Conservation (phyloP, 2,329 filamentous ascomycete genomes). For the Aspergillus quadrilineatus region DNA sequence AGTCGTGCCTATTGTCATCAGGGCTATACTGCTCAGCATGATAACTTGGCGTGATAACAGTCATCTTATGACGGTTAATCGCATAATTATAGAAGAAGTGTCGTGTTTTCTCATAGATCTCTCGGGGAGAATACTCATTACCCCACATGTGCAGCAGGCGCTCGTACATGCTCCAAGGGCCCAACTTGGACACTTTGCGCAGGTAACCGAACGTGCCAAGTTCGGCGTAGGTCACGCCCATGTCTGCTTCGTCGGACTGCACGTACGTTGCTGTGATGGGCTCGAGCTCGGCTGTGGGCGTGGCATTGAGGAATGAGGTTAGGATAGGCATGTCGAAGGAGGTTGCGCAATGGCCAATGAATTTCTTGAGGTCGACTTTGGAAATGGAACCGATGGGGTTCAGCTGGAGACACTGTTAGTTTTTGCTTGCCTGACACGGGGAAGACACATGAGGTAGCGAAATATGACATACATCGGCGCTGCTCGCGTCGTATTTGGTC, state of each 20-base stretch:
- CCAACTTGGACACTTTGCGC: slow-evolving; percentile 56
- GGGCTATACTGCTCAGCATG: slow-evolving; percentile 54
- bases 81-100: slow-evolving; percentile 52
- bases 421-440: background rate
- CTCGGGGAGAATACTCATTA: slow-evolving; percentile 38
- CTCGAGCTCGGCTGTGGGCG: slow-evolving; percentile 63
- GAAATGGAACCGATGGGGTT: slow-evolving; percentile 50
- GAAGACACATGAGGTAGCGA: too few species aligned
- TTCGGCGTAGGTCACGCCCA: slow-evolving; percentile 56
- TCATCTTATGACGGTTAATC: slow-evolving; percentile 66
- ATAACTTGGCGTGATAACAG: slow-evolving; percentile 58
- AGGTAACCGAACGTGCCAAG: slow-evolving; percentile 54
- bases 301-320: slow-evolving; percentile 63
- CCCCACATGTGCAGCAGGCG: slow-evolving; percentile 54
- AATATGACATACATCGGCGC: slow-evolving; percentile 52
- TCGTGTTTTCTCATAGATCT: slow-evolving; percentile 50
- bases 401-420: slow-evolving; percentile 24
- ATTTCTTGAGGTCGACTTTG: slow-evolving; percentile 69
- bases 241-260: slow-evolving; percentile 58
- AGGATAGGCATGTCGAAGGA: slow-evolving; percentile 65
- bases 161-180: slow-evolving; percentile 56
- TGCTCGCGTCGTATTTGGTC: slow-evolving; percentile 68
- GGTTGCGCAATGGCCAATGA: slow-evolving; percentile 64
- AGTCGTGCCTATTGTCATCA: slow-evolving; percentile 61
- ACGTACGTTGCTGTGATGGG: slow-evolving; percentile 64